These are phyloP conservation scores for Setomelanomma holmii DNA, from an alignment of 2,329 filamentous ascomycete genomes.

Conservation along the genomic window DNA sequence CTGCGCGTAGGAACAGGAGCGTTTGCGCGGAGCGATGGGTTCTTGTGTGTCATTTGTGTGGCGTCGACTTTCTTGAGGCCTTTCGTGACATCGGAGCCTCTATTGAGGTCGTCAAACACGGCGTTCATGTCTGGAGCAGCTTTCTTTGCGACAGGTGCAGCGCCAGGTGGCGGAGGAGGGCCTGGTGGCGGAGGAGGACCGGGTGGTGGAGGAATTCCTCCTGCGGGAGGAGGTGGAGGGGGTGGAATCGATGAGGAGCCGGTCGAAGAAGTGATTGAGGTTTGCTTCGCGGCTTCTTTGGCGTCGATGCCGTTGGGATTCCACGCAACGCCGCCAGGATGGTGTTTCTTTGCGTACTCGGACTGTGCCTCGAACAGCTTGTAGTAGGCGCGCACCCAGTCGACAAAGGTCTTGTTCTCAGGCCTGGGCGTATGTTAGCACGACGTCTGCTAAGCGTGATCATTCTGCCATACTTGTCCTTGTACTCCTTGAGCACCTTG, in stretches of 20 bases:
- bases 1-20: slow-evolving; percentile 71
- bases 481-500: slow-evolving; percentile 88
- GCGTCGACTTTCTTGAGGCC: slow-evolving; percentile 92
- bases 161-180: slow-evolving; percentile 40
- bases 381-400: slow-evolving; percentile 94
- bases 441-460: background rate
- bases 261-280: slow-evolving; percentile 53
- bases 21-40: slow-evolving; percentile 79
- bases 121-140: slow-evolving; percentile 73
- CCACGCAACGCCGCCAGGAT: slow-evolving; percentile 81
- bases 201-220: slow-evolving; percentile 68
- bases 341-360: slow-evolving; percentile 85
- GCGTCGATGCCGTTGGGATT: slow-evolving; percentile 79
- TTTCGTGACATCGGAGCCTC: slow-evolving; percentile 85
- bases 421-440: slow-evolving; percentile 56
- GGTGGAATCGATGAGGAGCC: slow-evolving; percentile 71
- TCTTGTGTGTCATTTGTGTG: slow-evolving; percentile 98
- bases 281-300: slow-evolving; percentile 69
- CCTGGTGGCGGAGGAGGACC: slow-evolving; percentile 68
- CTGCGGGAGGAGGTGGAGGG: slow-evolving; percentile 66
- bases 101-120: slow-evolving; percentile 91
- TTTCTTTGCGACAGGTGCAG: slow-evolving; percentile 60
- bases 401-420: slow-evolving; percentile 72
- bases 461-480: slow-evolving; percentile 70
- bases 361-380: slow-evolving; percentile 83